Evolutionary conservation across 306 rosid species (phyloP).

Genomic region (Fagus crenata): DNA sequence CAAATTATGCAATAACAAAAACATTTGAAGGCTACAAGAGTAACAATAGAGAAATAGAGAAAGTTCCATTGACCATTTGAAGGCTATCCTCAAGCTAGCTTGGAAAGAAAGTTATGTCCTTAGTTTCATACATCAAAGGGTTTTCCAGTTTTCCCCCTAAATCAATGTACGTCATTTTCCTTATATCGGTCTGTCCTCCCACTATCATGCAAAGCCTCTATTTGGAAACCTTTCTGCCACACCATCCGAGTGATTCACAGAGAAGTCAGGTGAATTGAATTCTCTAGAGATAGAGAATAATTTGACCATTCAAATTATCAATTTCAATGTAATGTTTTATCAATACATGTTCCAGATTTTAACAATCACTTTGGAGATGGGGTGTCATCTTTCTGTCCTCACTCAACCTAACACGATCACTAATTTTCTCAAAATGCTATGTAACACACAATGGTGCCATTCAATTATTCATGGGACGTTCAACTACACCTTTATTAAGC

Average conservation of each 20-base stretch:
- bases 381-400: neutral
- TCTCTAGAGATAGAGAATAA: neutral
- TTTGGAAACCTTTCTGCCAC: neutral
- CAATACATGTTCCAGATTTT: neutral
- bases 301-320: too few relatives aligned
- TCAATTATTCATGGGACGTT: neutral
- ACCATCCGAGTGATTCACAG: neutral
- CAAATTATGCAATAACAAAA: too few relatives aligned
- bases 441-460: neutral
- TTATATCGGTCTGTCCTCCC: too few relatives aligned
- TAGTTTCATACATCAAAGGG: neutral
- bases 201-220: neutral
- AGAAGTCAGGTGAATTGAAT: neutral
- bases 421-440: neutral
- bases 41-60: too few relatives aligned
- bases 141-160: neutral
- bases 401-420: neutral
- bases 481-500: neutral
- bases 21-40: too few relatives aligned
- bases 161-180: neutral
- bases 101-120: neutral
- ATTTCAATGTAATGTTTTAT: too few relatives aligned
- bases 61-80: too few relatives aligned
- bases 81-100: too few relatives aligned
- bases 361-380: neutral